Percentiles rank a stretch among this genome's conserved stretches.
phyloP scores from a whole-genome alignment of 306 rosid species.

The Inga laurina region DNA sequence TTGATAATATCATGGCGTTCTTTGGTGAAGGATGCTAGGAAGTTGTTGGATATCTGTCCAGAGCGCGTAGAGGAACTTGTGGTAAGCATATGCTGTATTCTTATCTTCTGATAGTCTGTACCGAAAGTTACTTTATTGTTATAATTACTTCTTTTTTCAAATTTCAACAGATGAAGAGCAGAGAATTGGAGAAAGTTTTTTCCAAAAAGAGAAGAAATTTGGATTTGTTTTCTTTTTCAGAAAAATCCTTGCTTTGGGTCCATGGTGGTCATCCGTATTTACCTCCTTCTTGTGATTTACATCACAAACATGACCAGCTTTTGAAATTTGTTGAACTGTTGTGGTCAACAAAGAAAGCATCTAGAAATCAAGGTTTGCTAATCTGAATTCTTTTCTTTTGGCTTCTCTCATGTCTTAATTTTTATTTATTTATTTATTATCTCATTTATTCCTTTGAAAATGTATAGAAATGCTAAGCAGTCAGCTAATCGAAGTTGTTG shows the following conservation, averaged over 20 bases:
- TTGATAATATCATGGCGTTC: constrained; percentile 62
- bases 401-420: neutral
- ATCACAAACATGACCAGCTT: constrained; percentile 58
- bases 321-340: constrained; percentile 51
- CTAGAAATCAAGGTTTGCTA: constrained; percentile 49
- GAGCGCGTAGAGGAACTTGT: constrained; percentile 51
- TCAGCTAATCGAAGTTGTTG: constrained; percentile 44
- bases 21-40: constrained; percentile 59
- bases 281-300: constrained; percentile 62
- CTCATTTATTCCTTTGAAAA: constrained; percentile 6
- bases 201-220: constrained; percentile 29
- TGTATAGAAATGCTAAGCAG: constrained; percentile 38
- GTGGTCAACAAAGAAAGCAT: constrained; percentile 61
- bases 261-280: constrained; percentile 89
- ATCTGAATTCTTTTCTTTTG: constrained; percentile 21
- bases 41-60: constrained; percentile 53
- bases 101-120: constrained; percentile 3
- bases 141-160: neutral
- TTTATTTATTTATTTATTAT: neutral
- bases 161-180: constrained; percentile 52
- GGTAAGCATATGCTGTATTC: constrained; percentile 48
- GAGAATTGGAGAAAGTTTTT: constrained; percentile 39
- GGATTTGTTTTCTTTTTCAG: constrained; percentile 42
- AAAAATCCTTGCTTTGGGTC: constrained; percentile 78
- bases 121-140: constrained; percentile 13